Evolutionary conservation across 495 filamentous ascomycete species (phyloP).

Genomic region (Aspergillus biplanus): DNA sequence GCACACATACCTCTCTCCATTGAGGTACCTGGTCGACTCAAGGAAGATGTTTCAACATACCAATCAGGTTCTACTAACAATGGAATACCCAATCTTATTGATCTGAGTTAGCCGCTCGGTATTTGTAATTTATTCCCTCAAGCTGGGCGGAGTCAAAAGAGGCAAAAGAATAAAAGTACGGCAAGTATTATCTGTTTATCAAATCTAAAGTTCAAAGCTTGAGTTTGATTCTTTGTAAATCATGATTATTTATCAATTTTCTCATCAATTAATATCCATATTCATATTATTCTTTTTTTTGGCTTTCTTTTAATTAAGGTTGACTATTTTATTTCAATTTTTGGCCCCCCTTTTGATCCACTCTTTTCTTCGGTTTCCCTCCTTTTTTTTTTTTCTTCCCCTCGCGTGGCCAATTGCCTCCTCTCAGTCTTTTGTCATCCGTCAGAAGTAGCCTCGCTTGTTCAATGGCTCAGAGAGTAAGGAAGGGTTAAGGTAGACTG

Average conservation of each 20-base stretch:
- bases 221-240: background rate
- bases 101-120: background rate
- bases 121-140: constrained; percentile 6
- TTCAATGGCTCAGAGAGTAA: background rate
- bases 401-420: constrained; percentile 1
- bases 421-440: background rate
- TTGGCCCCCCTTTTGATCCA: background rate
- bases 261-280: background rate
- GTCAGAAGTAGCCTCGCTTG: background rate
- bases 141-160: background rate
- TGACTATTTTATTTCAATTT: background rate
- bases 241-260: background rate
- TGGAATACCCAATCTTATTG: background rate
- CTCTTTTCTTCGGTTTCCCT: background rate
- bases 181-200: background rate
- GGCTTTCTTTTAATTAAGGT: background rate
- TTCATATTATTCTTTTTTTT: background rate
- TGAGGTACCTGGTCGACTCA: constrained; percentile 2
- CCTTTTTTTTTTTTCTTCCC: constrained; percentile 6
- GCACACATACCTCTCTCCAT: background rate
- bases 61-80: background rate
- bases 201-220: background rate
- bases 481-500: background rate
- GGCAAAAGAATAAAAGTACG: background rate
- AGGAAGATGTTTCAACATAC: background rate